Conservation (phyloP, 129 eudicot species). For the Ambrosia artemisiifolia region DNA sequence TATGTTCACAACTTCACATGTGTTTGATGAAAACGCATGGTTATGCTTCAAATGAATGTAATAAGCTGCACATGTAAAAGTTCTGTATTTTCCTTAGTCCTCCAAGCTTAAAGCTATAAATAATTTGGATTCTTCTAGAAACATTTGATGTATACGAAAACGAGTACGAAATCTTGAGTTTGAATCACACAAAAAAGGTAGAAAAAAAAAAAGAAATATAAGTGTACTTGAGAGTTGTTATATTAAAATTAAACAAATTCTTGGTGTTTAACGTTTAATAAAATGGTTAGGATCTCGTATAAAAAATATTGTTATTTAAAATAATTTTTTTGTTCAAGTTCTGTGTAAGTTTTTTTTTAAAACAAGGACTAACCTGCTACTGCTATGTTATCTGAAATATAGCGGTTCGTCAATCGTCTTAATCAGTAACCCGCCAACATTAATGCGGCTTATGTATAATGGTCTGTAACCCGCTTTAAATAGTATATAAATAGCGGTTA, state of each 20-base stretch:
- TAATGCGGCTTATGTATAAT: too few relatives aligned
- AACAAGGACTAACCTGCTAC: too few relatives aligned
- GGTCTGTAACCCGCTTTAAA: too few relatives aligned
- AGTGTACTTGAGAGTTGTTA: neutral
- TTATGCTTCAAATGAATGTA: slow-evolving; percentile 23
- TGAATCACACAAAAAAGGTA: neutral
- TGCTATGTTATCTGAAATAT: too few relatives aligned
- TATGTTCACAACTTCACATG: slow-evolving; percentile 9
- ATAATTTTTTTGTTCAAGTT: too few relatives aligned
- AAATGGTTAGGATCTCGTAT: too few relatives aligned
- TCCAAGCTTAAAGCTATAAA: neutral
- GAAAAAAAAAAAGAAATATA: slow-evolving; percentile 13
- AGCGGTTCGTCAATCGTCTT: too few relatives aligned
- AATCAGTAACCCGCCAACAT: too few relatives aligned
- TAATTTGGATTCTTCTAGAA: neutral
- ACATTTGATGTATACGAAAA: neutral
- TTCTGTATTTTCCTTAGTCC: neutral
- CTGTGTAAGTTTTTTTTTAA: too few relatives aligned
- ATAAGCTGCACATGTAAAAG: slow-evolving; percentile 1
- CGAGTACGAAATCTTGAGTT: neutral
- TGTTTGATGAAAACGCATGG: slow-evolving; percentile 22
- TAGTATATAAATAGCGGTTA: too few relatives aligned
- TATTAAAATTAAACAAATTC: neutral
- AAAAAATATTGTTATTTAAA: too few relatives aligned
- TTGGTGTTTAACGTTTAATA: too few relatives aligned